phyloP scores from a whole-genome alignment of 225 moss, liverwort and hornwort genomes.

The Polytrichum formosum region DNA sequence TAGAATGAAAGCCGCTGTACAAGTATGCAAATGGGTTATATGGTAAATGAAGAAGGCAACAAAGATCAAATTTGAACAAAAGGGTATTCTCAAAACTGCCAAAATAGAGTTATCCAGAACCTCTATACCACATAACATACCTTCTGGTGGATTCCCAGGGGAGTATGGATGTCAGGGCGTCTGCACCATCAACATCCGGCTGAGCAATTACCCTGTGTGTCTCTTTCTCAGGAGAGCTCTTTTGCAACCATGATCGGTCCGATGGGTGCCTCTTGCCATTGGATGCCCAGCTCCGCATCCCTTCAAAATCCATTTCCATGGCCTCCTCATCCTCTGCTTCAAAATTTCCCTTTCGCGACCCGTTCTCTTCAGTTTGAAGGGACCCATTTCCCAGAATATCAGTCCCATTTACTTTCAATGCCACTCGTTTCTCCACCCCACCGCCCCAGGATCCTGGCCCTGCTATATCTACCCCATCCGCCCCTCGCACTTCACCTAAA shows the following conservation, averaged over 20 bases:
- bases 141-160: conserved; percentile 40
- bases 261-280: conserved; percentile 52
- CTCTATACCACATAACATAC: conserved; percentile 11
- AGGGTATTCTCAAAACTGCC: too few species aligned
- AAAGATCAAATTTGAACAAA: too few species aligned
- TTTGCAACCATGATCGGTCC: conserved; percentile 51
- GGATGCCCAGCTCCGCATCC: conserved; percentile 33
- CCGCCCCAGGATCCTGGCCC: conserved; percentile 32
- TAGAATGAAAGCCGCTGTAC: too few species aligned
- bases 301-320: conserved; percentile 46
- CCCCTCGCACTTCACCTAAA: conserved; percentile 32
- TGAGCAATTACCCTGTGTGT: conserved; percentile 15
- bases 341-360: conserved; percentile 30
- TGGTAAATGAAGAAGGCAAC: too few species aligned
- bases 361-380: conserved; percentile 27
- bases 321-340: conserved; percentile 29
- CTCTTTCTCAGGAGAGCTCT: conserved; percentile 30
- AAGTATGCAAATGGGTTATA: too few species aligned
- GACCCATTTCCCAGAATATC: conserved; percentile 38
- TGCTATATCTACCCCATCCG: conserved; percentile 39
- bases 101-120: too few species aligned
- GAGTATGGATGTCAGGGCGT: conserved; percentile 18
- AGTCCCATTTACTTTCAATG: conserved; percentile 41
- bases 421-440: conserved; percentile 30
- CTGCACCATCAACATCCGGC: conserved; percentile 20